Percentiles rank a stretch among this genome's conserved stretches.
Conservation (phyloP, 208 protist species). For the Acanthamoeba quina region DNA sequence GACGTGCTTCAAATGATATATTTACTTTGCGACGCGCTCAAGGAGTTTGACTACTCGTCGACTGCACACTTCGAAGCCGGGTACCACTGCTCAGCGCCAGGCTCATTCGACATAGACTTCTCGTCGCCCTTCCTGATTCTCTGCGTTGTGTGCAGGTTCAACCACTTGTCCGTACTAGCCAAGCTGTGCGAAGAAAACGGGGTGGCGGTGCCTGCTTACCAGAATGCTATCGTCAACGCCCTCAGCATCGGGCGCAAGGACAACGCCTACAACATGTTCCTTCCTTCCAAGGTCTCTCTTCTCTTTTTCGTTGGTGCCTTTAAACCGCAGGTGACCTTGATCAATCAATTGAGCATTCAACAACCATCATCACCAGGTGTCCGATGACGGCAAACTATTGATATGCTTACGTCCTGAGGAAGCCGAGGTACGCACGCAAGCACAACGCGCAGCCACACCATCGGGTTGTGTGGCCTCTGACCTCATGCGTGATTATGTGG, state of each 20-base stretch:
- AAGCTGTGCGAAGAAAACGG: conserved; percentile 42
- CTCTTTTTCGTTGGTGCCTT: not conserved
- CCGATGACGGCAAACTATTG: not conserved
- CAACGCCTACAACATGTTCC: conserved; percentile 2
- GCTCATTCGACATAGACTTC: too few relatives aligned
- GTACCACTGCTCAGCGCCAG: not conserved
- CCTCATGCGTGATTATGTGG: not conserved
- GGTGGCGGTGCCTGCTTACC: conserved; percentile 57
- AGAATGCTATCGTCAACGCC: conserved; percentile 57
- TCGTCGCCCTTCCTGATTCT: not conserved
- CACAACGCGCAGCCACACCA: not conserved
- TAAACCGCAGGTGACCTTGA: not conserved
- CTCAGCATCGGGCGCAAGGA: conserved; percentile 17
- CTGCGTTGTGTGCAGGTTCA: conserved; percentile 2
- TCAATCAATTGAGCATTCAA: not conserved
- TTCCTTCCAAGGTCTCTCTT: not conserved
- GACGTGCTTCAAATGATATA: conserved; percentile 27
- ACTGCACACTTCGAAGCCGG: conserved; percentile 29
- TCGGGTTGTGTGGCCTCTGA: not conserved
- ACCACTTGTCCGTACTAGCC: conserved; percentile 30
- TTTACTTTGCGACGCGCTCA: not conserved
- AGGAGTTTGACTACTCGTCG: not conserved
- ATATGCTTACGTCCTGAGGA: conserved; percentile 2
- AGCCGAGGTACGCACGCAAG: not conserved
- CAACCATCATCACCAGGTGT: not conserved